These are phyloP conservation scores for Orbilia quercus DNA, from an alignment of 2,329 filamentous ascomycete species.

Conservation along the genomic window DNA sequence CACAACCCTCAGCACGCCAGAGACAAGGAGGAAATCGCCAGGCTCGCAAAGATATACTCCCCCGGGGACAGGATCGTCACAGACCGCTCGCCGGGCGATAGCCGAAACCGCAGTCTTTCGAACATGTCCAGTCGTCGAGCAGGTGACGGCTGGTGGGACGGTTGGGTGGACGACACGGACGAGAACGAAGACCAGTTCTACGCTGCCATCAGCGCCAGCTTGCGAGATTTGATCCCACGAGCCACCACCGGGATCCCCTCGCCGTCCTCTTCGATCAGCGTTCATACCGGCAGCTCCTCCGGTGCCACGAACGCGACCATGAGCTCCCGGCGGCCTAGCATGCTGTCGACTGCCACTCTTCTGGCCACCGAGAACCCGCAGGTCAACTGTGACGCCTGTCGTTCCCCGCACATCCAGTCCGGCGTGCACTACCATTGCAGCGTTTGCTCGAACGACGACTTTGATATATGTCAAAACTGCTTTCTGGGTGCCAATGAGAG, in stretches of 20 bases:
- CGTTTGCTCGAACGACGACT: constrained; percentile 38
- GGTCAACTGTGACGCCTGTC: constrained; percentile 46
- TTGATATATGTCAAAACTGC: constrained; percentile 39
- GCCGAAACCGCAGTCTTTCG: constrained; percentile 42
- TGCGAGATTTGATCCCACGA: constrained; percentile 40
- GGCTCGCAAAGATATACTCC: constrained; percentile 79
- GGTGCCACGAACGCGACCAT: constrained; percentile 14
- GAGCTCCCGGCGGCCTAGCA: constrained; percentile 12
- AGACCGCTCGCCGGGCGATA: constrained; percentile 21
- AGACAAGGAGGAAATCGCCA: constrained; percentile 77
- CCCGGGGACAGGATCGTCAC: constrained; percentile 80
- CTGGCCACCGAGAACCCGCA: constrained; percentile 13
- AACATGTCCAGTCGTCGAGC: constrained; percentile 37
- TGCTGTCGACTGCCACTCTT: background rate
- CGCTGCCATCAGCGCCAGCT: constrained; percentile 41
- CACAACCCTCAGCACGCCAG: constrained; percentile 81
- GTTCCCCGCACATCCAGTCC: constrained; percentile 24
- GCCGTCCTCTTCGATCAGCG: constrained; percentile 24
- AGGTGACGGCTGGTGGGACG: constrained; percentile 51
- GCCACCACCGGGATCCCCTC: constrained; percentile 28
- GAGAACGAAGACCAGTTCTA: constrained; percentile 47
- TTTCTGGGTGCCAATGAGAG: constrained; percentile 5
- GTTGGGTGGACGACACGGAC: constrained; percentile 39
- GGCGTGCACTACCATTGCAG: constrained; percentile 47
- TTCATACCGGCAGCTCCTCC: constrained; percentile 37